These are phyloP conservation scores for Ceratorhiza oryzae-sativae DNA, from an alignment of 1,284 basidiomycete species.

Conservation along the genomic window DNA sequence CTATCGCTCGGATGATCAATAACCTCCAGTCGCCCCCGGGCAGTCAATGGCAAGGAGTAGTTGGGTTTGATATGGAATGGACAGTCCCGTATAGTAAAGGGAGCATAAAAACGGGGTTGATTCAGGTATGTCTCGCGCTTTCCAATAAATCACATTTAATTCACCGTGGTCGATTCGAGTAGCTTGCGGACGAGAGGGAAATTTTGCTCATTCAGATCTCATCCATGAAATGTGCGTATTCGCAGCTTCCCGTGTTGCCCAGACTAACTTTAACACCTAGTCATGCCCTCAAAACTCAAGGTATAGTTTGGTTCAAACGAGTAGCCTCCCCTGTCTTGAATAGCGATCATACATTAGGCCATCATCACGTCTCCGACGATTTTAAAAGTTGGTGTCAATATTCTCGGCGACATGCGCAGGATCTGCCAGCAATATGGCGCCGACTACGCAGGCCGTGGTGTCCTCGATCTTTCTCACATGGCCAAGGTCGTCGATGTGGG, in stretches of 20 bases:
- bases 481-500: slow-evolving; percentile 34
- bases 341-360: not conserved
- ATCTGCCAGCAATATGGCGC: slow-evolving; percentile 34
- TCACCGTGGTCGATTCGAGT: not conserved
- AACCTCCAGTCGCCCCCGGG: slow-evolving; percentile 12
- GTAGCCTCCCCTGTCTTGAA: not conserved
- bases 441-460: slow-evolving; percentile 22
- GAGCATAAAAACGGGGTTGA: slow-evolving; percentile 15
- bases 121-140: slow-evolving; percentile 11
- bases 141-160: too few species aligned
- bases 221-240: slow-evolving; percentile 39
- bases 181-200: slow-evolving; percentile 36
- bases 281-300: slow-evolving; percentile 33
- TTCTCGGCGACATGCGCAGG: slow-evolving; percentile 32
- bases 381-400: slow-evolving; percentile 42
- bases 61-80: slow-evolving; percentile 44
- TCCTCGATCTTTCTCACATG: slow-evolving; percentile 37
- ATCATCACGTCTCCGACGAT: slow-evolving; percentile 36
- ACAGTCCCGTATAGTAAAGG: slow-evolving; percentile 2
- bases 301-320: not conserved
- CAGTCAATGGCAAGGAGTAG: slow-evolving; percentile 35
- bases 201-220: slow-evolving; percentile 41
- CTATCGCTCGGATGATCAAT: slow-evolving; percentile 21
- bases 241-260: too few species aligned
- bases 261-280: too few species aligned